Evolutionary conservation across 2,329 filamentous ascomycete species (phyloP), one percentile per base, ranked within the genome.

Genomic region (Hymenoscyphus fructigenus): DNA sequence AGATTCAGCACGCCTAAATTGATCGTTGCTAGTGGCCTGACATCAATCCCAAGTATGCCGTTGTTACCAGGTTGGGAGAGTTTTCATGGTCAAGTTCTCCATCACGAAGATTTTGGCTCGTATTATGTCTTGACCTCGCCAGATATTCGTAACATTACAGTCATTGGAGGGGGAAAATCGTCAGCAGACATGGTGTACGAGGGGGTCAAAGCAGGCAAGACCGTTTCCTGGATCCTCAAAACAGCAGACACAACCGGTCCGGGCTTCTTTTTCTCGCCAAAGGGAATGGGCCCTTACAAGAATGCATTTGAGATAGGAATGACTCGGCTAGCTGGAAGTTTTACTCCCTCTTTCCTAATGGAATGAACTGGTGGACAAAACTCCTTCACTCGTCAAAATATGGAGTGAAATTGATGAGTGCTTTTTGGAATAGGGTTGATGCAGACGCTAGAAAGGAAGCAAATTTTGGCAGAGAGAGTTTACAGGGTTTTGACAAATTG

Each of bases 101-200:
- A 78, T 63, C 73, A 74, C 17, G 69, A 73, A 36, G 72, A 76
- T 57, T 77, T 78, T 63, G 76, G 76, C 7, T 57, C 71, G 26
- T 75, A 73, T 3, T 64, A 69, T 10, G 60, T 78, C 29, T 57
- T 74, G 53, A 59, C 62, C 63, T 20, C 60, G 64, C 57, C 58
- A 26, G 41, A 56, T 14, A 61, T 74, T 15, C 66, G 72, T 58
- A 68, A 74, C 41, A 59, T 78, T 36, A 63, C 73, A 2, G 72
- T 79, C 0, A 53, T 78, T 15, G 77, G 78, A 15, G 77, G 69
- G 3, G 76, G 72, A 14, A 78, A 78, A 58, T 79, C 77, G 7
- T 71, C 77, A 5, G 77, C 75, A 20, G 78, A 79, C 65, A 75
- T 79, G 69, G 73, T 75, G 1, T 79, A 79, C 62, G 72, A 74